Evolutionary conservation across 1,284 basidiomycete genomes (phyloP), one percentile per base, ranked within the genome.

Genomic region (Serendipita sp.): DNA sequence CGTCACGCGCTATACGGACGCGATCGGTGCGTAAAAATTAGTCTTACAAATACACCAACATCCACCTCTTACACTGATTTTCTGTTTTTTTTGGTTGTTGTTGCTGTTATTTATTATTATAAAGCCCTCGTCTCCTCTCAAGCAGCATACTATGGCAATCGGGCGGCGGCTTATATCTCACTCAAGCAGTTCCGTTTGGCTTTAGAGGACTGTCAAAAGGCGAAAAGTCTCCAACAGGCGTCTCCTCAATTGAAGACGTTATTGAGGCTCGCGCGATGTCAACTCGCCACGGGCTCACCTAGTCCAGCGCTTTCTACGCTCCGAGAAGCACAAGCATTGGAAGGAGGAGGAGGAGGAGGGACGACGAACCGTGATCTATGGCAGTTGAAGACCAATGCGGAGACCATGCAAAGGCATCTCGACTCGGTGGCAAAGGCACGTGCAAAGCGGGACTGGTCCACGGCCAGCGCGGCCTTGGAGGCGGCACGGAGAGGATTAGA

Each of bases 131-230:
- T 84, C 65, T 76, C 86, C 0, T 70, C 78, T 2, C 86, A 92
- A 69, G 82, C 89, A 1, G 79, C 87, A 0, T 92, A 88, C 70
- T 77, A 87, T 65, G 88, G 88, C 13, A 94, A 94, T 72, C 83
- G 91, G 47, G 91, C 91, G 0, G 91, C 91, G 1, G 85, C 91
- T 2, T 82, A 87, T 70, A 93, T 94, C 83, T 80, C 83, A 0
- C 71, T 89, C 62, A 91, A 91, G 70, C 80, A 80, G 50, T 93
- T 88, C 77, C 77, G 80, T 42, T 74, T 76, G 1, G 91, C 91
- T 0, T 75, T 93, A 8, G 77, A 79, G 42, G 91, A 94, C 71
- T 91, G 89, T 69, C 88, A 91, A 70, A 76, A 79, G 42, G 90
- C 90, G 2, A 79, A 82, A 0, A 74, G 79, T 1, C 73, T 91